Conservation (phyloP, 2,329 filamentous ascomycete species). For the Diplodia sapinea region DNA sequence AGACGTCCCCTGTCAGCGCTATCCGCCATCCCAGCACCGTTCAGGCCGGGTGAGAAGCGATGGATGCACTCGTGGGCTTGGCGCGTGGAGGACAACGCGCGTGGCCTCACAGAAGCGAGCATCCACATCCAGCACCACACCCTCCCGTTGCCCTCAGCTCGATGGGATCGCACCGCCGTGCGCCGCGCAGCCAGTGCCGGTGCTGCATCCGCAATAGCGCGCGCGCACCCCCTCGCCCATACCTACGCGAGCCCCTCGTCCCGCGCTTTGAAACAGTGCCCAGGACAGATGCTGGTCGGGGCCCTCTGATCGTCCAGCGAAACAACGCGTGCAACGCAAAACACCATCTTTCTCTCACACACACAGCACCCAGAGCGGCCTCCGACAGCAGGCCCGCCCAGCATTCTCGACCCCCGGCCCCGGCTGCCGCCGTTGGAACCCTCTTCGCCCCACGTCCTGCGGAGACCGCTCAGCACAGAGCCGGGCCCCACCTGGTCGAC, state of each 20-base stretch:
- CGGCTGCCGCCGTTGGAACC: slow-evolving; percentile 29
- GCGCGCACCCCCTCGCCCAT: slow-evolving; percentile 1
- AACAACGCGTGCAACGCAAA: slow-evolving; percentile 15
- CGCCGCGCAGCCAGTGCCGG: neutral
- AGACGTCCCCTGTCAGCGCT: slow-evolving; percentile 9
- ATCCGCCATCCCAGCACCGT: slow-evolving; percentile 6
- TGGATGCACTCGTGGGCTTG: slow-evolving; percentile 4
- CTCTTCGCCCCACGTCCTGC: slow-evolving; percentile 18
- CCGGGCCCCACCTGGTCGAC: neutral
- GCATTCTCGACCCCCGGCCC: slow-evolving; percentile 14
- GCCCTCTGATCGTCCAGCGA: slow-evolving; percentile 8
- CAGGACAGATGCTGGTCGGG: neutral
- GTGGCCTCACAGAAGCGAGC: too few relatives aligned
- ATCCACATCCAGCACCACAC: neutral
- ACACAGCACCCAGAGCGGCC: neutral
- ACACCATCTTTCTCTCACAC: slow-evolving; percentile 19
- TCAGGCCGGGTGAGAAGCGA: neutral
- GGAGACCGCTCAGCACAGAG: slow-evolving; percentile 7
- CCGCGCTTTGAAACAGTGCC: slow-evolving; percentile 25
- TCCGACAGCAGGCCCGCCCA: neutral
- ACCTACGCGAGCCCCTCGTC: slow-evolving; percentile 18
- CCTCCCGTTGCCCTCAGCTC: neutral
- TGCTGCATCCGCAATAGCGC: slow-evolving; percentile 1
- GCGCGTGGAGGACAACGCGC: slow-evolving; percentile 4
- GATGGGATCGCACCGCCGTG: neutral